phyloP scores from a whole-genome alignment of 2,329 filamentous ascomycete genomes.

The Fusarium duplospermum region DNA sequence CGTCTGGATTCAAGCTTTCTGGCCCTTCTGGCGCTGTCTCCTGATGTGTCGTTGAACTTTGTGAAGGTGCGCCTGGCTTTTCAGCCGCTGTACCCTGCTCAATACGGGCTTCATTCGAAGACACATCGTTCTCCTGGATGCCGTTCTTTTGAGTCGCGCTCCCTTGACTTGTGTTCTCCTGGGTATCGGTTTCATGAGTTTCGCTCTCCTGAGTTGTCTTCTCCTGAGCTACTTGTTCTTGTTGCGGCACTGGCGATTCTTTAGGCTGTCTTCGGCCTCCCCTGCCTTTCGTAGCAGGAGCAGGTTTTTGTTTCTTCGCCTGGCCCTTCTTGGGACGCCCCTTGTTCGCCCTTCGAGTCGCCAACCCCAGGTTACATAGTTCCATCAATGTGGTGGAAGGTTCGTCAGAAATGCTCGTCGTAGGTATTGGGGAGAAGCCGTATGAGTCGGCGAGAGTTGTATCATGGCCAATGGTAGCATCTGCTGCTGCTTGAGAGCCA shows the following conservation, averaged over 20 bases:
- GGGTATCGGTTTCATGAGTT: background rate
- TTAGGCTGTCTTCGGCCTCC: background rate
- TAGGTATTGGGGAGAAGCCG: slow-evolving; percentile 28
- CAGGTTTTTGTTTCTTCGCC: slow-evolving; percentile 19
- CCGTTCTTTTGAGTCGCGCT: background rate
- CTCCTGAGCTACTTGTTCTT: background rate
- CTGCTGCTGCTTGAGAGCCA: background rate
- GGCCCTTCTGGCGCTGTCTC: background rate
- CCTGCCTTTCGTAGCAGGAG: slow-evolving; percentile 10
- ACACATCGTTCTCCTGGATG: background rate
- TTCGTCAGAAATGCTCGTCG: slow-evolving; percentile 5
- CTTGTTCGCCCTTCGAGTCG: slow-evolving; percentile 35
- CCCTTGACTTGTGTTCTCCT: background rate
- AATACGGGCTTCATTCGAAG: background rate
- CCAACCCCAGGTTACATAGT: slow-evolving; percentile 42
- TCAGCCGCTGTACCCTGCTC: background rate
- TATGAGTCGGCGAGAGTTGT: slow-evolving; percentile 16
- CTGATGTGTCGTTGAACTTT: background rate
- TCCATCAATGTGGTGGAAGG: slow-evolving; percentile 35
- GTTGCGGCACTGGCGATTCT: background rate
- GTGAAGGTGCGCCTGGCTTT: background rate
- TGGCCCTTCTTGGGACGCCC: slow-evolving; percentile 42
- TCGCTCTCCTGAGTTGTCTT: background rate
- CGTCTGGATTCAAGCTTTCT: background rate
- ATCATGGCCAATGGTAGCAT: background rate